Evolutionary conservation across 116 monocot species (phyloP), one percentile per base, ranked within the genome.

Genomic region (Dioscorea cayenensis): DNA sequence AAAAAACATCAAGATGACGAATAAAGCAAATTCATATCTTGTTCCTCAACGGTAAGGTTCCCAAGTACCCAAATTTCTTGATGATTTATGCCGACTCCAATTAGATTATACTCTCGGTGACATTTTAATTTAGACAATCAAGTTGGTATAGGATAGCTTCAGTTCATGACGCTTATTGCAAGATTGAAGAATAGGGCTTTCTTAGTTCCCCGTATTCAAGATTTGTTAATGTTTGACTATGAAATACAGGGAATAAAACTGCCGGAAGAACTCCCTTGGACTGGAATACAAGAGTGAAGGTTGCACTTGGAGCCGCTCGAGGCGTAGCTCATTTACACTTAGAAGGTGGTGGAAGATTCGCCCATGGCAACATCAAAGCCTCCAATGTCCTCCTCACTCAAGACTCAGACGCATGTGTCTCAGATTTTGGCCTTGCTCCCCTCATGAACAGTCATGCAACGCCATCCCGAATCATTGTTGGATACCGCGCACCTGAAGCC

Each of bases 351-450:
- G 84, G 84, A 64, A 88, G 77, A 59, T 61, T 82, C 32, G 59
- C 72, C 59, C 88, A 88, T 49, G 88, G 88, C n/a, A 84, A 84
- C 71, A 74, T 84, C 21, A 84, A 80, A 67, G 65, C 84, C 11
- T 75, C 84, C 20, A 84, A 89, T 14, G 36, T 85, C 49, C 77
- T 89, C 73, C 65, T 89, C 43, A 63, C 75, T 3, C 75, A 75
- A 17, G 58, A 75, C 21, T 60, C 29, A 3, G 61, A 75, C 20
- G 79, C 80, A 8, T 75, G 67, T 49, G 48, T 85, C 66, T 76
- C 80, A 18, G 89, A 89, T 23, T 67, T 79, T 28, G 85, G 85
- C 51, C 69, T 85, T 14, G 52, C 80, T 0, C 66, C 76, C n/a
- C 63, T 84, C 17, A 76, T 78, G 78, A 70, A 72, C 27, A 62